Evolutionary conservation across 2,329 filamentous ascomycete genomes (phyloP).

Genomic region (Elsinoe necatrix): DNA sequence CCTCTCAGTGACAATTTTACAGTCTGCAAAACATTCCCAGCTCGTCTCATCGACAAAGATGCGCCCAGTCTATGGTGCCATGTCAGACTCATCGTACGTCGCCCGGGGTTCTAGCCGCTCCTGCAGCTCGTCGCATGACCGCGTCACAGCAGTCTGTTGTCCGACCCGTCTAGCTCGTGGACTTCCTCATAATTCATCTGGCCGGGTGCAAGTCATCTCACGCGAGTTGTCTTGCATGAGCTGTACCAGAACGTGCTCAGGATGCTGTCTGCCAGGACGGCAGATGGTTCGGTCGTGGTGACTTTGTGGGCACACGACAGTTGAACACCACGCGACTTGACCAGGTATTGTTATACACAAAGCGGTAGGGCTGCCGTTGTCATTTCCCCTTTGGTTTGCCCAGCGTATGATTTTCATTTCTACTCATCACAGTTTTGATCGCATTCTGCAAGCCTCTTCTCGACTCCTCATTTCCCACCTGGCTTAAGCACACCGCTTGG

Average conservation of each 20-base stretch:
- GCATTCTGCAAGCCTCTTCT: conserved; percentile 3
- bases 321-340: background rate
- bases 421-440: conserved; percentile 1
- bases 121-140: background rate
- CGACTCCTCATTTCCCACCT: conserved; percentile 11
- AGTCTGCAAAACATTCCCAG: too few relatives aligned
- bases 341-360: background rate
- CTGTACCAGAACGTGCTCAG: background rate
- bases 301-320: background rate
- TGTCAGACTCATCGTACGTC: background rate
- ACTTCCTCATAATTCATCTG: background rate
- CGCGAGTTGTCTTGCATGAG: background rate
- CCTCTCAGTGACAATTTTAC: too few relatives aligned
- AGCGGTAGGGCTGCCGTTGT: conserved; percentile 10
- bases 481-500: conserved; percentile 6
- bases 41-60: background rate
- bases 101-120: background rate
- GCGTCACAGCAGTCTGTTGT: background rate
- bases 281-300: background rate
- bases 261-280: background rate
- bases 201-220: background rate
- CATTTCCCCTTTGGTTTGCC: background rate
- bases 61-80: background rate
- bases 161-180: background rate
- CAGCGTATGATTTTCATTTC: background rate